phyloP scores from a whole-genome alignment of 345 rosid species.

The Hibiscus syriacus region DNA sequence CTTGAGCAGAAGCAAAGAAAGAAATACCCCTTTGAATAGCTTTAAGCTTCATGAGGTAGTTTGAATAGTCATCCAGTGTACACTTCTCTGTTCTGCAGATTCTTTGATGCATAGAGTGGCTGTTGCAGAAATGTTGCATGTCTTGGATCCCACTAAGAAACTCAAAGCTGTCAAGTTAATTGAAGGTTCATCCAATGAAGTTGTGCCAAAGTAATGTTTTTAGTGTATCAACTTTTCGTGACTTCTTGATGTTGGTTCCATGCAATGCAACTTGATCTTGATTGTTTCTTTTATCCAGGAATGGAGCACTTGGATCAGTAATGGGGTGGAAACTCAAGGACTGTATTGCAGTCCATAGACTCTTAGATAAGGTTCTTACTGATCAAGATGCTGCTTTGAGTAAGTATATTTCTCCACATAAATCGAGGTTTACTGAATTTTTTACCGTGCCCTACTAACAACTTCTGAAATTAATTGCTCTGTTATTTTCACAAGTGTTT shows the following conservation, averaged over 20 bases:
- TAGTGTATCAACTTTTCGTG: not conserved
- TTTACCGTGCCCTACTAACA: too few relatives aligned
- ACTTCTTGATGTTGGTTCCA: not conserved
- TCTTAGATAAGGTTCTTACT: slow-evolving; percentile 39
- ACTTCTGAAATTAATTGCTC: not conserved
- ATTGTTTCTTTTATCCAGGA: slow-evolving; percentile 27
- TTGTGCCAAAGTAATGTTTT: slow-evolving; percentile 2
- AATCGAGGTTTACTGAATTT: not conserved
- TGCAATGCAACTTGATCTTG: not conserved
- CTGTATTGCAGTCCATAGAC: slow-evolving; percentile 69
- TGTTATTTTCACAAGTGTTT: not conserved
- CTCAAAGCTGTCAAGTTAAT: slow-evolving; percentile 3
- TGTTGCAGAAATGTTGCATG: slow-evolving; percentile 9
- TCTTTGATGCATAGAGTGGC: slow-evolving; percentile 13
- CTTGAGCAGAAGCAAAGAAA: too few relatives aligned
- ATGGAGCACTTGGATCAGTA: slow-evolving; percentile 56
- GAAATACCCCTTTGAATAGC: too few relatives aligned
- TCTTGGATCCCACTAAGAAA: slow-evolving; percentile 7
- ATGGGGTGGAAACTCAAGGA: slow-evolving; percentile 80
- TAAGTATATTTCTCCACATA: slow-evolving; percentile 32
- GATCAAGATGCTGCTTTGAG: slow-evolving; percentile 73
- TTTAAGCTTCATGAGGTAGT: not conserved
- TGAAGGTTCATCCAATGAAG: slow-evolving; percentile 5
- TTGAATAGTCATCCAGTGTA: not conserved
- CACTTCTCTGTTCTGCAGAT: not conserved